Evolutionary conservation across 306 rosid species (phyloP).

Genomic region (Corylus americana): DNA sequence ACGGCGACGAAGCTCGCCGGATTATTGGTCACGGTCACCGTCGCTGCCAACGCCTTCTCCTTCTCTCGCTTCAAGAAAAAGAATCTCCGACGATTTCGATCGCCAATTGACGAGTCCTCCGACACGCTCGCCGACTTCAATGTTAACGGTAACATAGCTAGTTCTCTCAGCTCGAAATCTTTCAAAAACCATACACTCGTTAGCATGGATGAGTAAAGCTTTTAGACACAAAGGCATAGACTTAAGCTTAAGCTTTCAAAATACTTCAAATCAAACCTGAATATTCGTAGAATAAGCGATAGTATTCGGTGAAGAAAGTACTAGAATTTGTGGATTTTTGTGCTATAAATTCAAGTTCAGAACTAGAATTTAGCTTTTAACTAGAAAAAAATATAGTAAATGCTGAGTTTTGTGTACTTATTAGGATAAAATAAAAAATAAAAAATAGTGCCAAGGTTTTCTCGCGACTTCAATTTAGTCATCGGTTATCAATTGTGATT

Average conservation of each 20-base stretch:
- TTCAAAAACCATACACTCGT: not conserved
- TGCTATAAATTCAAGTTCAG: not conserved
- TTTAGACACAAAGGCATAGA: no score
- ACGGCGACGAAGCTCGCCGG: slow-evolving; percentile 85
- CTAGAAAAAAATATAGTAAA: not conserved
- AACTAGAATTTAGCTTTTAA: not conserved
- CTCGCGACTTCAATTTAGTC: no score
- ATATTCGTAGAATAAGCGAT: not conserved
- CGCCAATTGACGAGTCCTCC: slow-evolving; percentile 74
- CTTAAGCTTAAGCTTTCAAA: not conserved
- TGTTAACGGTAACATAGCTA: slow-evolving; percentile 40
- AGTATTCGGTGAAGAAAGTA: not conserved
- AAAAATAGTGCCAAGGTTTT: no score
- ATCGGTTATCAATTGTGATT: no score
- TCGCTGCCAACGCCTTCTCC: slow-evolving; percentile 80
- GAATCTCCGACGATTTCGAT: slow-evolving; percentile 66
- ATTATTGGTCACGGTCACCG: slow-evolving; percentile 50
- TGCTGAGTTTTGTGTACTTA: not conserved
- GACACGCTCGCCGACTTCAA: slow-evolving; percentile 71
- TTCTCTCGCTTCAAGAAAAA: slow-evolving; percentile 57
- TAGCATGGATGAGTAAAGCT: no score
- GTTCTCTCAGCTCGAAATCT: not conserved
- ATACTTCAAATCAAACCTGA: not conserved
- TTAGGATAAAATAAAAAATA: no score
- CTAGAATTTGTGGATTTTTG: not conserved